phyloP scores from a whole-genome alignment of 768 basidiomycete genomes.

The Royoungia palumana region DNA sequence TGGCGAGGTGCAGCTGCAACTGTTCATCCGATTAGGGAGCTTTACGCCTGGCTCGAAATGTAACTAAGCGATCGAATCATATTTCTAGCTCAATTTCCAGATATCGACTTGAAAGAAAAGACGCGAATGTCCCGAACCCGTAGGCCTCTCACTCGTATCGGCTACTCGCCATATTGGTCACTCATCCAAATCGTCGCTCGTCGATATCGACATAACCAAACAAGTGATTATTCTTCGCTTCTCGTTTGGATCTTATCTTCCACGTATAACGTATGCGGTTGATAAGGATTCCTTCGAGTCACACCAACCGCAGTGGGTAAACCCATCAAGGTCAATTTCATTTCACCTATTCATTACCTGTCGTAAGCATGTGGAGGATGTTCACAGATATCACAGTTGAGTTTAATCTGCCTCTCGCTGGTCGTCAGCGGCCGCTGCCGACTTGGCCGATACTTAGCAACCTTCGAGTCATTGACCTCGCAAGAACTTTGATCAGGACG shows the following conservation, averaged over 20 bases:
- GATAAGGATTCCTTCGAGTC: slow-evolving; percentile 19
- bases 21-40: neutral
- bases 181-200: slow-evolving; percentile 2
- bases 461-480: neutral
- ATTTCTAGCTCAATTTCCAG: neutral
- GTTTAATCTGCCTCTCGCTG: neutral
- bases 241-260: neutral
- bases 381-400: neutral
- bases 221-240: neutral
- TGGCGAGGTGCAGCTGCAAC: neutral
- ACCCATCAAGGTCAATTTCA: neutral
- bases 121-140: neutral
- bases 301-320: slow-evolving; percentile 9
- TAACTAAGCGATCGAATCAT: slow-evolving; percentile 8
- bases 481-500: neutral
- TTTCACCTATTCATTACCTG: neutral
- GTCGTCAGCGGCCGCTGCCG: neutral
- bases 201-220: slow-evolving; percentile 7
- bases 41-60: neutral
- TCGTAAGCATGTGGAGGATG: neutral
- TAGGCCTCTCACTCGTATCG: neutral
- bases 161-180: no score
- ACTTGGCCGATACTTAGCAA: no score
- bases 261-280: neutral
- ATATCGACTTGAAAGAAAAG: slow-evolving; percentile 8